These are phyloP conservation scores for Trypanosoma congolense DNA, from an alignment of 208 protist genomes.

Conservation along the genomic window DNA sequence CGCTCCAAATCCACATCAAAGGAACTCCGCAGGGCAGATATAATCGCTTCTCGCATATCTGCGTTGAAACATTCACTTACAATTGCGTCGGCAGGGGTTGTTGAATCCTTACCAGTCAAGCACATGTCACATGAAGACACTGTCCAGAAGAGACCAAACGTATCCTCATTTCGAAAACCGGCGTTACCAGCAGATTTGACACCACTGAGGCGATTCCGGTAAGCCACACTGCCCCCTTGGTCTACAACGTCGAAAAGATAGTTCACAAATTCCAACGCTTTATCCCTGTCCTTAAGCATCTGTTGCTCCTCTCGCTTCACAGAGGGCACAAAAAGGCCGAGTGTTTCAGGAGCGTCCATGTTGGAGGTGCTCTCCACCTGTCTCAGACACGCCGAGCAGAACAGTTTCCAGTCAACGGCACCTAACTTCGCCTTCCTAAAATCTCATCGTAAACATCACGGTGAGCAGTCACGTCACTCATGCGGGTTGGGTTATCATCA, in stretches of 20 bases:
- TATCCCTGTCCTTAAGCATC: conserved; percentile 25
- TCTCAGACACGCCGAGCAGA: conserved; percentile 16
- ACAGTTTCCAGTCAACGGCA: conserved; percentile 10
- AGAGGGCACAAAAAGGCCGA: conserved; percentile 8
- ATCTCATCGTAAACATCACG: conserved; percentile 21
- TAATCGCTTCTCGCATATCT: neutral
- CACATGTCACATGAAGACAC: no score
- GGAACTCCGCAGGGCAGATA: conserved; percentile 7
- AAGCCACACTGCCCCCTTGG: conserved; percentile 12
- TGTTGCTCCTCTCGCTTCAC: conserved; percentile 19
- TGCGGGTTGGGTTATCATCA: conserved; percentile 15
- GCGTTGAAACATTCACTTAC: neutral
- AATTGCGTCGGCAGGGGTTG: neutral
- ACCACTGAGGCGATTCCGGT: conserved; percentile 3
- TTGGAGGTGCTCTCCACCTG: conserved; percentile 16
- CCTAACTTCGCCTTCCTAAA: neutral
- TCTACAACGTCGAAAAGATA: conserved; percentile 27
- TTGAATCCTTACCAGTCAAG: neutral
- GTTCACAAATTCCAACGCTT: conserved; percentile 19
- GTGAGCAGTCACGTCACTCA: conserved; percentile 30
- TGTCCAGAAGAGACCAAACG: no score
- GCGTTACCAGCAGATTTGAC: neutral
- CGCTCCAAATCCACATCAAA: conserved; percentile 19
- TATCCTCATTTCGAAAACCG: no score
- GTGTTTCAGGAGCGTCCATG: conserved; percentile 10